Base-by-base conservation (phyloP, 305 asterid genomes). In the Fraxinus xanthoxyloides region DNA sequence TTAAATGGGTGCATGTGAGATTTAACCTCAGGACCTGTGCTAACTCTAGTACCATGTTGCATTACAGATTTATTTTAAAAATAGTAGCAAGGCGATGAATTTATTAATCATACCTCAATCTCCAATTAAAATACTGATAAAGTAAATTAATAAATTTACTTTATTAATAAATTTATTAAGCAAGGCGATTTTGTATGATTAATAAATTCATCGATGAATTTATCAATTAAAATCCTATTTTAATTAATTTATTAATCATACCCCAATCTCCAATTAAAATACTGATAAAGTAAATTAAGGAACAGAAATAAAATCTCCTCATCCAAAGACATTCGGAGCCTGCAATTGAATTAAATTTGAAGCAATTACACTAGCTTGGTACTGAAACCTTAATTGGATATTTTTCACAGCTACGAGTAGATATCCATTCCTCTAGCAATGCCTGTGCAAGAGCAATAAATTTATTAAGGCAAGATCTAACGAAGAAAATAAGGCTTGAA, bases 371-470 rank as follows among this genome's bases (percentile, higher is more conserved):
- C 78, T 48, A 78, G 77, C 56, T 17, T 24, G 75, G 65, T 35
- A 79, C 48, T 36, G 38, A 75, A 82, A 96, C 98, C 99, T 94
- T 93, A 84, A 92, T 82, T 61, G 90, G 95, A 84, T 87, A 92
- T 81, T 94, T 94, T 77, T 91, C 96, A 75, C 86, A 88, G 87
- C 88, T 85, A 73, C 92, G 96, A 84, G 93, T 91, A 59, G 93
- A 88, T 84, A 94, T 83, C 98, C 98, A 94, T 90, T 96, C 99
- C 92, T 96, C 99, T 59, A 96, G 93, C 90, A 96, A 86, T 77
- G 99, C 98, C 97, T 93, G 92, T 80, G 76, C 74, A 76, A 77
- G 77, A 82, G 26, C 77, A 82, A 81, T 13, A 85, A 78, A 72
- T 36, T 36, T n/a, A 51, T 48, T 34, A 81, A 43, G 48, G 30